Evolutionary conservation across 2,329 filamentous ascomycete genomes (phyloP).

Genomic region (Sclerotinia spermophila): DNA sequence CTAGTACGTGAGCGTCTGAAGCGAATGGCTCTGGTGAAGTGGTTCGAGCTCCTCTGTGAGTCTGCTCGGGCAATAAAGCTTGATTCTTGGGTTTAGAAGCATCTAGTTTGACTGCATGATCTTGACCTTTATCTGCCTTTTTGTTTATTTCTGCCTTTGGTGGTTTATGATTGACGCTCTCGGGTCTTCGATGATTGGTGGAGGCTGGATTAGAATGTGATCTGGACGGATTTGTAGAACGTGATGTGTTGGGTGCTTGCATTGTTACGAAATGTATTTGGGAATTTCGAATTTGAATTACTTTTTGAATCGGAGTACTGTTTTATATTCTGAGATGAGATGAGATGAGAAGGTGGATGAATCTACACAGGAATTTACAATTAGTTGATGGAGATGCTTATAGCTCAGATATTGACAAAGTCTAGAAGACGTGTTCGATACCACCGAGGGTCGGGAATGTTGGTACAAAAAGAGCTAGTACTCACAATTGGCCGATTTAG

Average conservation of each 20-base stretch:
- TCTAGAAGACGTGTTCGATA: neutral
- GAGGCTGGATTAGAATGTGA: neutral
- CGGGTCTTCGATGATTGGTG: no score
- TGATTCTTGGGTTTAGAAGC: neutral
- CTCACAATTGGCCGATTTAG: neutral
- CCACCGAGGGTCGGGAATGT: rapidly evolving
- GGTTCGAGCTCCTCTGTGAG: no score
- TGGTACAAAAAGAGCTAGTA: no score
- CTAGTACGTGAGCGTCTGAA: no score
- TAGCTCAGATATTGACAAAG: neutral
- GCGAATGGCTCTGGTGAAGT: neutral
- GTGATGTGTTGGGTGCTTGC: neutral
- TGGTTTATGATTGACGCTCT: no score
- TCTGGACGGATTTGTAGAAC: rapidly evolving
- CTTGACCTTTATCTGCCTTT: no score
- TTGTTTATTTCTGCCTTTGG: no score
- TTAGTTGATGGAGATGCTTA: neutral
- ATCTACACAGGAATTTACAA: rapidly evolving
- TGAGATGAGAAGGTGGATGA: neutral
- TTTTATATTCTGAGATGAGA: neutral
- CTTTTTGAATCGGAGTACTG: no score
- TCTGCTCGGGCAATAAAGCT: no score
- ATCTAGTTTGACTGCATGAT: neutral
- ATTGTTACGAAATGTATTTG: neutral
- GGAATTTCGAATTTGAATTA: no score